These are phyloP conservation scores for Nemania sp. DNA, from an alignment of 2,329 filamentous ascomycete genomes.

Conservation along the genomic window DNA sequence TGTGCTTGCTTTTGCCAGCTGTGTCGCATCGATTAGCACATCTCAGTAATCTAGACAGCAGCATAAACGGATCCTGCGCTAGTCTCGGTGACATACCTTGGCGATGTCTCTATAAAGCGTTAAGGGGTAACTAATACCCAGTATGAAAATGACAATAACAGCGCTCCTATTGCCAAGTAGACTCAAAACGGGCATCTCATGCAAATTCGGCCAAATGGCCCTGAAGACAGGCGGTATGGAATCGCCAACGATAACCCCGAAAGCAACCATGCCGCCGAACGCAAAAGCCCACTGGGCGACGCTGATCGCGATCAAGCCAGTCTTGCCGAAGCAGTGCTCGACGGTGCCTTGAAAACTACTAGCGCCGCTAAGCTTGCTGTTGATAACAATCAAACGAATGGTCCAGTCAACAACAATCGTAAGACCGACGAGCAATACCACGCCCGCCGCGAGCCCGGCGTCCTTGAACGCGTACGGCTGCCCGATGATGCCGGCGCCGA, in stretches of 20 bases:
- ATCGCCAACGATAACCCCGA: conserved; percentile 96
- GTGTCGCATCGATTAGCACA: conserved; percentile 44
- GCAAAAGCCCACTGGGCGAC: conserved; percentile 97
- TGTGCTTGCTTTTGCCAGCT: conserved; percentile 95
- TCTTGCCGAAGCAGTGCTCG: conserved; percentile 88
- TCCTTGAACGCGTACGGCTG: conserved; percentile 97
- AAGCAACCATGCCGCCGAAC: conserved; percentile 98
- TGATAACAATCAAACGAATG: conserved; percentile 93
- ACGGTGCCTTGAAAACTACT: conserved; percentile 96
- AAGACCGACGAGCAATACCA: conserved; percentile 74
- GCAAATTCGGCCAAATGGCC: conserved; percentile 78
- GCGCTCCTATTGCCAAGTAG: conserved; percentile 79
- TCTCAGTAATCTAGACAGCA: neutral
- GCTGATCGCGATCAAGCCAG: conserved; percentile 83
- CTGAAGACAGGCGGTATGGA: conserved; percentile 88
- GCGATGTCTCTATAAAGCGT: conserved; percentile 96
- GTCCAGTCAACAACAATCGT: conserved; percentile 95
- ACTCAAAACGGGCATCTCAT: conserved; percentile 74
- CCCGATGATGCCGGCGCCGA: conserved; percentile 74
- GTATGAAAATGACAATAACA: conserved; percentile 83
- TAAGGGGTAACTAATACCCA: conserved; percentile 86
- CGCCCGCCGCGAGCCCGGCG: conserved; percentile 81
- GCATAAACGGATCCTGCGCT: conserved; percentile 32
- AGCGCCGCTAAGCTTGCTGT: conserved; percentile 92
- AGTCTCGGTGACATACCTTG: conserved; percentile 61